Evolutionary conservation across 805 yeast genomes (phyloP).

Genomic region (Clavispora fructus): DNA sequence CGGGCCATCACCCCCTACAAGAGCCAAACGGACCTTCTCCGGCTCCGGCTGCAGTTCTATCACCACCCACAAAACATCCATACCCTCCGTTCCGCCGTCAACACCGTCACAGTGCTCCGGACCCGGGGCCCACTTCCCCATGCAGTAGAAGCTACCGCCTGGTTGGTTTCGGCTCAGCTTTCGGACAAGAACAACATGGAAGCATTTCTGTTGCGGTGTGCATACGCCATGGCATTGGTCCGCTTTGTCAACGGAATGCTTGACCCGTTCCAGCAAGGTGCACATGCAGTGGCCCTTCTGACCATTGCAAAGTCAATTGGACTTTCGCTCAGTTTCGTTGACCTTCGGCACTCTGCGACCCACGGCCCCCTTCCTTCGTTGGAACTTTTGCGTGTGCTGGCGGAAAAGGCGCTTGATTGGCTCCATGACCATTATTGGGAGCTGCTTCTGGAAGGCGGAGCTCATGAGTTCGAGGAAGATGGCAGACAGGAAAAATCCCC

Average conservation of each 20-base stretch:
- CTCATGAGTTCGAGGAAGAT: background rate
- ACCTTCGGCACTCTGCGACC: slow-evolving; percentile 83
- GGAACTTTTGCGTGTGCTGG: slow-evolving; percentile 57
- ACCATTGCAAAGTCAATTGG: slow-evolving; percentile 62
- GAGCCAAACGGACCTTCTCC: slow-evolving; percentile 5
- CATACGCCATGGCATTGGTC: slow-evolving; percentile 70
- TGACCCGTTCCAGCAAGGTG: slow-evolving; percentile 80
- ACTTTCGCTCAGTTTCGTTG: slow-evolving; percentile 81
- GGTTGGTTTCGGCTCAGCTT: slow-evolving; percentile 47
- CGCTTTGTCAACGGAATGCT: slow-evolving; percentile 87
- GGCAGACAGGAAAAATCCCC: background rate
- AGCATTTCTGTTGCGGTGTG: slow-evolving; percentile 35
- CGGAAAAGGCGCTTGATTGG: slow-evolving; percentile 68
- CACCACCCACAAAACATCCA: background rate
- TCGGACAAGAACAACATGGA: slow-evolving; percentile 28
- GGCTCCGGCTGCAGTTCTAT: slow-evolving; percentile 6
- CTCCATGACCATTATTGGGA: slow-evolving; percentile 72
- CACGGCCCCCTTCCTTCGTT: slow-evolving; percentile 80
- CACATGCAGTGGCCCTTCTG: slow-evolving; percentile 73
- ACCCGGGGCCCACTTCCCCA: slow-evolving; percentile 68
- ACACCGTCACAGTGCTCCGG: slow-evolving; percentile 44
- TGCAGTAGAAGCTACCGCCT: slow-evolving; percentile 61
- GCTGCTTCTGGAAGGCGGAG: background rate
- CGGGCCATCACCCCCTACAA: slow-evolving; percentile 9
- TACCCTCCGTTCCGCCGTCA: background rate